These are phyloP conservation scores for Penicillium sp. DNA, from an alignment of 2,329 filamentous ascomycete genomes.

Conservation along the genomic window DNA sequence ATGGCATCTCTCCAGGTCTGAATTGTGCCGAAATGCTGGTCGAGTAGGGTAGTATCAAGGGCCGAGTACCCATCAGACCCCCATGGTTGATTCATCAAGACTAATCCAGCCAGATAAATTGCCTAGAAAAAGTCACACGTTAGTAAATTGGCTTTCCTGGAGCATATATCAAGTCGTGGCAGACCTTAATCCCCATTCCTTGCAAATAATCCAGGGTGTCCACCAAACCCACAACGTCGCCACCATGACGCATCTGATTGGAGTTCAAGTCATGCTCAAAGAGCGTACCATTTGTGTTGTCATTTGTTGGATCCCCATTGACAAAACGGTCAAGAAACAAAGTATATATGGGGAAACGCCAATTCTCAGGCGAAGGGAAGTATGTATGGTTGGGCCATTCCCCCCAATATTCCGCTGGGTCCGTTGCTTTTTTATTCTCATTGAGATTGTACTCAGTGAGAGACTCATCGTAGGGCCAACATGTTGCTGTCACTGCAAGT, in stretches of 20 bases:
- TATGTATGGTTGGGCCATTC: conserved; percentile 59
- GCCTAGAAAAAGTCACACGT: conserved; percentile 41
- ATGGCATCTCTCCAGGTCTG: conserved; percentile 61
- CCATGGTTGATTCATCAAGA: conserved; percentile 68
- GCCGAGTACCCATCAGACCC: conserved; percentile 63
- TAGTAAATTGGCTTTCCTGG: neutral
- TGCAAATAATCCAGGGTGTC: conserved; percentile 67
- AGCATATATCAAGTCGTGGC: neutral
- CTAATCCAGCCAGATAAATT: conserved; percentile 66
- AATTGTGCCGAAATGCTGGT: conserved; percentile 65
- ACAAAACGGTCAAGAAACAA: conserved; percentile 67
- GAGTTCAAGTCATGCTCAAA: conserved; percentile 65
- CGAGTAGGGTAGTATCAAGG: conserved; percentile 65
- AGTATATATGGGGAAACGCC: conserved; percentile 69
- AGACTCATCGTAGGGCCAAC: conserved; percentile 54
- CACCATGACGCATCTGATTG: conserved; percentile 66
- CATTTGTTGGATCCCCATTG: conserved; percentile 67
- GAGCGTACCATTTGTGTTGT: conserved; percentile 63
- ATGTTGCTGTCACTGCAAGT: conserved; percentile 30
- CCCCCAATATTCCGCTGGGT: conserved; percentile 62
- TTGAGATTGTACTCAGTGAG: conserved; percentile 64
- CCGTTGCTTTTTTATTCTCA: conserved; percentile 58
- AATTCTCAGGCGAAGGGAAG: conserved; percentile 60
- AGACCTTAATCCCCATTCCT: conserved; percentile 66
- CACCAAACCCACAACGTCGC: conserved; percentile 61